Conservation (phyloP, 305 asterid genomes). For the Fraxinus baroniana region DNA sequence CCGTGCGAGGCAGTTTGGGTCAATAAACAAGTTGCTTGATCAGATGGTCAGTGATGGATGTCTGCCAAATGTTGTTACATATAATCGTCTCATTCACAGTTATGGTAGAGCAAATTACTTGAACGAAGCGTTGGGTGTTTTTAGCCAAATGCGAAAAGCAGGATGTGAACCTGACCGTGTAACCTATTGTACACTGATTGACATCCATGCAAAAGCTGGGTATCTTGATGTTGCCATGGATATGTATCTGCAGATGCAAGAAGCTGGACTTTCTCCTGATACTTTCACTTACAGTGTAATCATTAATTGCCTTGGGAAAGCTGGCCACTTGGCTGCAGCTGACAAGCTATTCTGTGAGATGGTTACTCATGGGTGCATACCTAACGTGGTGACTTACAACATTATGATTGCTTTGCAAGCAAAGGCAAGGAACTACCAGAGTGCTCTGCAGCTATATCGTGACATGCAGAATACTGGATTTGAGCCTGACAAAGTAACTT, state of each 20-base stretch:
- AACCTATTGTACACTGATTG: conserved; percentile 90
- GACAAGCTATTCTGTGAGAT: conserved; percentile 80
- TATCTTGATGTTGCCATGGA: conserved; percentile 86
- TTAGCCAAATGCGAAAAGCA: conserved; percentile 63
- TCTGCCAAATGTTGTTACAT: conserved; percentile 82
- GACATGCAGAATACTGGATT: conserved; percentile 93
- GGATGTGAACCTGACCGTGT: conserved; percentile 95
- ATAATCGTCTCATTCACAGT: conserved; percentile 90
- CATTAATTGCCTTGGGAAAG: conserved; percentile 93
- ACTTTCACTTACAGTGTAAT: conserved; percentile 94
- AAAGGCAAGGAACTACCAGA: conserved; percentile 83
- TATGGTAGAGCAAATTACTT: conserved; percentile 88
- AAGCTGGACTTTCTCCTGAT: conserved; percentile 90
- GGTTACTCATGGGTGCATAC: conserved; percentile 83
- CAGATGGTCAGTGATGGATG: conserved; percentile 88
- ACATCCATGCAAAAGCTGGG: conserved; percentile 94
- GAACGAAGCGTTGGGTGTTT: conserved; percentile 66
- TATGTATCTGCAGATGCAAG: conserved; percentile 87
- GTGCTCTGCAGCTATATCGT: conserved; percentile 74
- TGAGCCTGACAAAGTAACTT: conserved; percentile 90
- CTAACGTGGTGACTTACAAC: conserved; percentile 84
- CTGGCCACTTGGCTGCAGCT: conserved; percentile 81
- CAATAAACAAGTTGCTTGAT: conserved; percentile 64
- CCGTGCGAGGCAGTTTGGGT: conserved; percentile 76
- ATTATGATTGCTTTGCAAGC: conserved; percentile 93